Conservation (phyloP, 345 rosid species). For the Boechera retrofracta region DNA sequence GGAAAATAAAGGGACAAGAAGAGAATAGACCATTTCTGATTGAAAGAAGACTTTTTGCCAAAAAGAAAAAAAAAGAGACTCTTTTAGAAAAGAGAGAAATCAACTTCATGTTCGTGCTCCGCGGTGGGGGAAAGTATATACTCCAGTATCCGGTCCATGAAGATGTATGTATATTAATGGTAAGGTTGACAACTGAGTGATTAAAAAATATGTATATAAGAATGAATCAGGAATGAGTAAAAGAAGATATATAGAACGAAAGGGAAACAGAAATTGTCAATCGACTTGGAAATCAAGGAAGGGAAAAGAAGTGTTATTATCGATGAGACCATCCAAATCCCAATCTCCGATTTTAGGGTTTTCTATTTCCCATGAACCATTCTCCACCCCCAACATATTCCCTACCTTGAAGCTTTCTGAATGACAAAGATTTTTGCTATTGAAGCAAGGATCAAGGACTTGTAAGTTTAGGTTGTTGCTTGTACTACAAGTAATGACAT, state of each 20-base stretch:
- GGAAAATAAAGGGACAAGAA: neutral
- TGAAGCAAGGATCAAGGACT: constrained; percentile 59
- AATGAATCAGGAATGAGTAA: constrained; percentile 27
- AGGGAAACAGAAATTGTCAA: constrained; percentile 36
- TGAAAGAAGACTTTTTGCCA: neutral
- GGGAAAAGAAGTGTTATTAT: constrained; percentile 71
- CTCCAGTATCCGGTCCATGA: constrained; percentile 3
- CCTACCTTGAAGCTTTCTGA: constrained; percentile 55
- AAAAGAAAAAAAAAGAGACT: neutral
- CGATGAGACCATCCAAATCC: constrained; percentile 86
- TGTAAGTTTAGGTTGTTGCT: constrained; percentile 51
- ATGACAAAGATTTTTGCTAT: constrained; percentile 42
- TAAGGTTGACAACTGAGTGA: neutral
- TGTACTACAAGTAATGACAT: constrained; percentile 48
- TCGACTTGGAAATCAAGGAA: constrained; percentile 83
- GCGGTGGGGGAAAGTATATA: neutral
- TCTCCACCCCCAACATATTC: constrained; percentile 60
- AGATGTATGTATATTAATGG: constrained; percentile 10
- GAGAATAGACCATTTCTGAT: neutral
- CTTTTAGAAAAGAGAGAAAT: neutral
- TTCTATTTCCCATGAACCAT: constrained; percentile 68
- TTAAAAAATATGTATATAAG: constrained; percentile 21
- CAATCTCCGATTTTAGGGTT: constrained; percentile 84
- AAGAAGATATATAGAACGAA: constrained; percentile 9
- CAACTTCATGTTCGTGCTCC: constrained; percentile 17